phyloP scores from a whole-genome alignment of 1,139 yeast species.

The Taphrina betulina region DNA sequence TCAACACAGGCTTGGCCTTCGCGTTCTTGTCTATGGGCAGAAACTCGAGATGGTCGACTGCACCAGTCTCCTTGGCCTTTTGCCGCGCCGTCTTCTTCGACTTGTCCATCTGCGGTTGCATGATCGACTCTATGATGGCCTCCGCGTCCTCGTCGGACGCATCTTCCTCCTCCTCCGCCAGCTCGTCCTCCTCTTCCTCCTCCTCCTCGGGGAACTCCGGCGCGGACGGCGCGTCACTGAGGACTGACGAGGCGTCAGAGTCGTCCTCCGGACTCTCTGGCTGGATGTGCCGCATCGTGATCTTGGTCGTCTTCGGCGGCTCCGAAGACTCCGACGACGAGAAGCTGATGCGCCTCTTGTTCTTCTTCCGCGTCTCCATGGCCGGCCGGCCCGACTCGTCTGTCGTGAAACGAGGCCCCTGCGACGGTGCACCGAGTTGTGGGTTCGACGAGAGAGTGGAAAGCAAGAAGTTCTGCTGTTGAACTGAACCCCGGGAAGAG shows the following conservation, averaged over 20 bases:
- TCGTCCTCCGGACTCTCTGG: constrained; percentile 4
- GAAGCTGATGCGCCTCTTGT: constrained; percentile 28
- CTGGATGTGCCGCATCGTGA: constrained; percentile 12
- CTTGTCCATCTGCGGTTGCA: constrained; percentile 28
- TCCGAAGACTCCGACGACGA: constrained; percentile 17
- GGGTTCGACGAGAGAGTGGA: too few species aligned
- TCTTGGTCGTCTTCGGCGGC: constrained; percentile 13
- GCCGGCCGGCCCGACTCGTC: too few species aligned
- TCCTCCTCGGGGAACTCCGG: constrained; percentile 35
- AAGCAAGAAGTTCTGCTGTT: too few species aligned
- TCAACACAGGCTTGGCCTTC: constrained; percentile 55
- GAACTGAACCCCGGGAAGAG: too few species aligned
- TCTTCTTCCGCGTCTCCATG: constrained; percentile 32
- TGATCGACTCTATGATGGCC: constrained; percentile 38
- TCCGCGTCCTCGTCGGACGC: constrained; percentile 41
- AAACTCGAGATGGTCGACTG: constrained; percentile 41
- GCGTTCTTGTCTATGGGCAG: constrained; percentile 44
- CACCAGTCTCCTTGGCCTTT: constrained; percentile 21
- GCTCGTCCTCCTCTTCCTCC: constrained; percentile 37
- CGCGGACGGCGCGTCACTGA: constrained; percentile 3
- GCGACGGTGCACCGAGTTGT: too few species aligned
- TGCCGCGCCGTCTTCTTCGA: constrained; percentile 34
- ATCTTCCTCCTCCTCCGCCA: constrained; percentile 38
- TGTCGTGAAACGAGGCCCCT: too few species aligned
- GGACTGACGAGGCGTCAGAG: constrained; percentile 7